Evolutionary conservation across 2,329 filamentous ascomycete genomes (phyloP), one percentile per base, ranked within the genome.

Genomic region (Byssochlamys sp.): DNA sequence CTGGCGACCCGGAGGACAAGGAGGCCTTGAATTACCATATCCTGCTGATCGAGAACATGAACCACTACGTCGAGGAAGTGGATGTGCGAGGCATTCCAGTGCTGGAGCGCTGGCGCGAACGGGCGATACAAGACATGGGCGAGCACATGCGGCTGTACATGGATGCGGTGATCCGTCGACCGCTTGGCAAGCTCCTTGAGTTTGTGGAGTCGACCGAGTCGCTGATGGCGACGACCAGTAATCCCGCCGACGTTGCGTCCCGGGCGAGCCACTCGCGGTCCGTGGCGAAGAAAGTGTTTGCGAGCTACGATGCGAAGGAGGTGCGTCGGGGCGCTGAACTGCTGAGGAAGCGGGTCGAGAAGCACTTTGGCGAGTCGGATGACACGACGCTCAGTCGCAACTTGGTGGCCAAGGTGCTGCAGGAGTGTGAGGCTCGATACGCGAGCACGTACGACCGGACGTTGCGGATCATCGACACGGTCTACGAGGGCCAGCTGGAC

Each of bases 1-100:
- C 75, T 19, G 78, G 78, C n/a, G 86, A 89, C 65, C 82, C 84
- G 0, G 94, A 97, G 71, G 94, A 97, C 70, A 97, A 99, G 75
- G 91, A 96, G 72, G 90, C 91, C 4, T 82, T 99, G 60, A 97
- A 97, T 75, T 96, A 95, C 75, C 91, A 97, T 73, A 96, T 99
- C 66, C 81, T 97, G 33, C 81, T 97, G 56, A 97, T 99, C 64
- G 92, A 99, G 73, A 99, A 99, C 73, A 96, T 96, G 91, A 95
- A 96, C 69, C 91, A 96, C 73, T 97, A 95, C 75, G 79, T 94
- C 10, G 91, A 97, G 70, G 91, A 96, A 72, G 88, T 95, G 7
- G 90, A 95, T 63, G 77, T 87, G 14, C 82, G 84, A 19, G 81
- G 83, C 39, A 84, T 94, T 61, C 82, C 88, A 6, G 84, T 95